Conservation (phyloP, 108 stramenopile genomes). For the Fistulifera solaris region DNA sequence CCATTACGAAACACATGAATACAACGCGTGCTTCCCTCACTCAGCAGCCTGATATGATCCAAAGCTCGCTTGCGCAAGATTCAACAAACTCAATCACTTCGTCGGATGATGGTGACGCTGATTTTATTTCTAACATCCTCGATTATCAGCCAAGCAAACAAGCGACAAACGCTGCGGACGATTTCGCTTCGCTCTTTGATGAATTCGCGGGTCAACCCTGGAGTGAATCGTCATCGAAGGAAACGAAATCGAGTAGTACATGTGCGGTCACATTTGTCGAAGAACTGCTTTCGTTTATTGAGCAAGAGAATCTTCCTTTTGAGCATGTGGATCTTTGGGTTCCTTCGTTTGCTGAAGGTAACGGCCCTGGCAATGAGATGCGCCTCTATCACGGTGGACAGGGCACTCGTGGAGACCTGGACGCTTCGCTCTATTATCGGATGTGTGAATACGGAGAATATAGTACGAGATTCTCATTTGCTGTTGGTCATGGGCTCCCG, state of each 20-base stretch:
- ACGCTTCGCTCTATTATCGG: constrained; percentile 12
- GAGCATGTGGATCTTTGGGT: constrained; percentile 73
- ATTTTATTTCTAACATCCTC: constrained; percentile 2
- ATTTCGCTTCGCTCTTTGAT: constrained; percentile 23
- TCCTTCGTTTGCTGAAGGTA: constrained; percentile 36
- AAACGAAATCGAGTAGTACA: constrained; percentile 4
- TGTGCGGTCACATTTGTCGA: constrained; percentile 38
- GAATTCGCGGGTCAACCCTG: constrained; percentile 2
- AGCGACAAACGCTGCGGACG: not conserved
- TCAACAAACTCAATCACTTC: constrained; percentile 4
- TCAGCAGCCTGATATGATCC: not conserved
- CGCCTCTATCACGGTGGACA: constrained; percentile 38
- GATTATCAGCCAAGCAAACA: constrained; percentile 5
- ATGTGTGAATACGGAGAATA: constrained; percentile 59
- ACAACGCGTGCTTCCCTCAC: not conserved
- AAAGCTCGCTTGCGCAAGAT: not conserved
- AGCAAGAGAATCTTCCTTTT: constrained; percentile 38
- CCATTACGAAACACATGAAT: not conserved
- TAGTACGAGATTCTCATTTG: constrained; percentile 62
- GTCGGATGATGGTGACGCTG: constrained; percentile 4
- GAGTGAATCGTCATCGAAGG: not conserved
- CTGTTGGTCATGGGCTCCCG: constrained; percentile 55
- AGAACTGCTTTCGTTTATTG: constrained; percentile 35
- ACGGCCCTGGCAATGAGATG: constrained; percentile 18
- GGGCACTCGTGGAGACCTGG: constrained; percentile 31